These are phyloP conservation scores for Rhizopogon vulgaris DNA, from an alignment of 768 basidiomycete genomes.

Conservation along the genomic window DNA sequence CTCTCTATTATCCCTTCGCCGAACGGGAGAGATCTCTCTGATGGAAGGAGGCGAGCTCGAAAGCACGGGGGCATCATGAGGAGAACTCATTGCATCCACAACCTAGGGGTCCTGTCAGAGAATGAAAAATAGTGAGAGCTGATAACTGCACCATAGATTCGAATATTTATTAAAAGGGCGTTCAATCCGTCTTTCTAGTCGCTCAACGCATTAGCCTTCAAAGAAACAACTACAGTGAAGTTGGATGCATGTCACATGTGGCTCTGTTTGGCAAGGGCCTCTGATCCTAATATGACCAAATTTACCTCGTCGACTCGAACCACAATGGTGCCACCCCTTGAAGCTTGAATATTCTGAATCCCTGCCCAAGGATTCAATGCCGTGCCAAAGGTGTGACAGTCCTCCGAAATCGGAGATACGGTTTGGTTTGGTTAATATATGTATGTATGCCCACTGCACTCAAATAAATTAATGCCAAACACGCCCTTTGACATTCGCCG, in stretches of 20 bases:
- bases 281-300: not conserved
- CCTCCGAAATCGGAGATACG: too few relatives aligned
- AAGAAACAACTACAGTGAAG: too few relatives aligned
- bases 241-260: not conserved
- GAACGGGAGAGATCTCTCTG: slow-evolving; percentile 32
- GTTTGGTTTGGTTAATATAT: too few relatives aligned
- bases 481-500: too few relatives aligned
- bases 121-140: not conserved
- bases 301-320: too few relatives aligned
- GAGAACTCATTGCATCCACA: slow-evolving; percentile 30
- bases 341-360: too few relatives aligned
- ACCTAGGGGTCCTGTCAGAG: not conserved
- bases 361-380: too few relatives aligned
- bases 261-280: not conserved
- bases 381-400: too few relatives aligned
- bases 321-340: too few relatives aligned
- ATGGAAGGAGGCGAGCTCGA: slow-evolving; percentile 41
- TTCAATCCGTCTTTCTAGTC: not conserved
- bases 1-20: slow-evolving; percentile 26
- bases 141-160: not conserved
- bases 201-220: not conserved
- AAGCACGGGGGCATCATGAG: slow-evolving; percentile 25
- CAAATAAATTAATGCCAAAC: too few relatives aligned
- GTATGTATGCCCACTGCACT: too few relatives aligned
- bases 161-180: not conserved